Evolutionary conservation across 2,329 filamentous ascomycete species (phyloP).

Genomic region (Daldinia eschscholtzii): DNA sequence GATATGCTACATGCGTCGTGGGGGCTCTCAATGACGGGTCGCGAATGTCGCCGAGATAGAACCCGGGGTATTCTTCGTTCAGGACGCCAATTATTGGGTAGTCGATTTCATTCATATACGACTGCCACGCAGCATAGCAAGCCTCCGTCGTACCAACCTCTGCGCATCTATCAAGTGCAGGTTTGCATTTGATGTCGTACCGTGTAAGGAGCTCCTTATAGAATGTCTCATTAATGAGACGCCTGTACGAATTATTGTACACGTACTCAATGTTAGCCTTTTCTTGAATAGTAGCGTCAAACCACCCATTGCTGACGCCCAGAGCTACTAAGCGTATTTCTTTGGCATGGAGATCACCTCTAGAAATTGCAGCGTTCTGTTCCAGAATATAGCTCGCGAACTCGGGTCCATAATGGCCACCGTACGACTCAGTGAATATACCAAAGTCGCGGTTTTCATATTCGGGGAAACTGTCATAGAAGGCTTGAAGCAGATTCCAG

Average conservation of each 20-base stretch:
- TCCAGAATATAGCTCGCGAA: conserved; percentile 67
- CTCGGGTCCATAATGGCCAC: conserved; percentile 70
- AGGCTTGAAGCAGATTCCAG: conserved; percentile 71
- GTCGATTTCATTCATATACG: conserved; percentile 56
- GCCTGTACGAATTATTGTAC: conserved; percentile 55
- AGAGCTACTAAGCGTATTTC: conserved; percentile 53
- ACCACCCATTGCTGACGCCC: conserved; percentile 54
- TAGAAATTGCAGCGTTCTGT: conserved; percentile 66
- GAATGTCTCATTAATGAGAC: conserved; percentile 55
- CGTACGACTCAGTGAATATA: conserved; percentile 67
- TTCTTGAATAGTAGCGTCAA: conserved; percentile 42
- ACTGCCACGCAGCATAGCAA: conserved; percentile 52
- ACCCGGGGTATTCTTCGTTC: conserved; percentile 51
- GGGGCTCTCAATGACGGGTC: conserved; percentile 45
- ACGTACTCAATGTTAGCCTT: conserved; percentile 51
- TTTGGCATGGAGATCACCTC: conserved; percentile 54
- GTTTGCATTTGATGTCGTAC: conserved; percentile 55
- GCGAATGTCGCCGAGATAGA: conserved; percentile 44
- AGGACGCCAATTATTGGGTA: conserved; percentile 47
- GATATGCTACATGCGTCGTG: conserved; percentile 44
- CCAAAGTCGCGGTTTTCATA: conserved; percentile 71
- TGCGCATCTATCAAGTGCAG: conserved; percentile 56
- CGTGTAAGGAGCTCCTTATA: conserved; percentile 50
- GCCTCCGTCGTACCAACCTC: conserved; percentile 48
- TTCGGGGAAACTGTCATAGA: conserved; percentile 72